Percentiles rank a stretch among this genome's conserved stretches.
Conservation (phyloP, 1,139 yeast genomes). For the Candida dubliniensis region DNA sequence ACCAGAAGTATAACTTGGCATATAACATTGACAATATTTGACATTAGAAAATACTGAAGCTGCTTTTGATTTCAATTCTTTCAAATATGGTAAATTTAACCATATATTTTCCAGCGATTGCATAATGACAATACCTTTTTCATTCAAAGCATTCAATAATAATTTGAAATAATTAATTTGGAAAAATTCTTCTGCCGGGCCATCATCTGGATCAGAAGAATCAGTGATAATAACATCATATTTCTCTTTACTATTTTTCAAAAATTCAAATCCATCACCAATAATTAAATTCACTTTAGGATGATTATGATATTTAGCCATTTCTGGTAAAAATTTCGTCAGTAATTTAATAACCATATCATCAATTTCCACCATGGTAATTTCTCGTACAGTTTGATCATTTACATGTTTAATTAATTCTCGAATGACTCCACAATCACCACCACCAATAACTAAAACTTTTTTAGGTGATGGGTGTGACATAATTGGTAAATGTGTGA, state of each 20-base stretch:
- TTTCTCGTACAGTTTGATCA: slow-evolving; percentile 55
- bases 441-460: slow-evolving; percentile 89
- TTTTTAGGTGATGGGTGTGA: slow-evolving; percentile 71
- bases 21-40: slow-evolving; percentile 81
- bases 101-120: slow-evolving; percentile 92
- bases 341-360: slow-evolving; percentile 78
- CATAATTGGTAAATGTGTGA: slow-evolving; percentile 76
- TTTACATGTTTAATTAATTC: slow-evolving; percentile 75
- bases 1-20: slow-evolving; percentile 96
- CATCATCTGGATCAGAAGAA: slow-evolving; percentile 97
- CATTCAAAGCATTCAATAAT: slow-evolving; percentile 64
- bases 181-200: slow-evolving; percentile 95
- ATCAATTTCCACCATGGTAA: slow-evolving; percentile 89
- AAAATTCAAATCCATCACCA: slow-evolving; percentile 86
- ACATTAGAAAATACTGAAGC: slow-evolving; percentile 73
- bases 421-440: slow-evolving; percentile 90
- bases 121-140: slow-evolving; percentile 81
- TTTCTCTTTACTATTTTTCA: slow-evolving; percentile 44
- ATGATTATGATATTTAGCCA: slow-evolving; percentile 73
- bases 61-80: slow-evolving; percentile 60
- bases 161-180: slow-evolving; percentile 79
- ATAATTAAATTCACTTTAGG: slow-evolving; percentile 72
- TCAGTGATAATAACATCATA: slow-evolving; percentile 93
- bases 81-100: slow-evolving; percentile 74
- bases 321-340: slow-evolving; percentile 71